phyloP scores from a whole-genome alignment of 331 rosid species.

The Quercus phellos region DNA sequence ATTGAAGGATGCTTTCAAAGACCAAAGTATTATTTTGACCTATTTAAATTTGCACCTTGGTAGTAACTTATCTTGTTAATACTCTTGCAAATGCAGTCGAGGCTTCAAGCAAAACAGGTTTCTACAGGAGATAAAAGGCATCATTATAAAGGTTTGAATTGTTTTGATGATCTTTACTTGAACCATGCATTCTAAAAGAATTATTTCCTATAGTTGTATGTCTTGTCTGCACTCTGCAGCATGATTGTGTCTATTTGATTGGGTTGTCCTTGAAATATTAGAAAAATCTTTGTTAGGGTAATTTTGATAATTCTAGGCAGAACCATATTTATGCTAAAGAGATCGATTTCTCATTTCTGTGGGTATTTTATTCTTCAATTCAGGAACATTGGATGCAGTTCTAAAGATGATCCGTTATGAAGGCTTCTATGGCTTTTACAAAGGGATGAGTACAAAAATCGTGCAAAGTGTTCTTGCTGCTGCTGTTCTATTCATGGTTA shows the following conservation, averaged over 20 bases:
- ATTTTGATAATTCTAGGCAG: neutral
- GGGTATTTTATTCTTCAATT: slow-evolving; percentile 17
- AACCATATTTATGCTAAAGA: neutral
- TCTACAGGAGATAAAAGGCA: slow-evolving; percentile 64
- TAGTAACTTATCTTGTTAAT: slow-evolving; percentile 19
- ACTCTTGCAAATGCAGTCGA: slow-evolving; percentile 37
- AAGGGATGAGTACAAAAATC: slow-evolving; percentile 90
- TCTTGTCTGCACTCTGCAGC: neutral
- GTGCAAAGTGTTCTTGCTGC: slow-evolving; percentile 93
- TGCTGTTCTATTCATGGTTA: slow-evolving; percentile 84
- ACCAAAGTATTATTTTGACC: neutral
- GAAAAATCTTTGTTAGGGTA: too few relatives aligned
- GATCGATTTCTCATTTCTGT: neutral
- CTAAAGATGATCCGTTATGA: slow-evolving; percentile 83
- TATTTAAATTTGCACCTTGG: neutral
- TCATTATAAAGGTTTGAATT: slow-evolving; percentile 65
- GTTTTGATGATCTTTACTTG: slow-evolving; percentile 5
- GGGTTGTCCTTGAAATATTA: neutral
- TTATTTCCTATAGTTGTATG: neutral
- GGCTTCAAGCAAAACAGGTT: slow-evolving; percentile 87
- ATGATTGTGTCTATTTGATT: neutral
- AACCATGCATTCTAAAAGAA: neutral
- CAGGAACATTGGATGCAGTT: slow-evolving; percentile 88
- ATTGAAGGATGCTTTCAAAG: neutral
- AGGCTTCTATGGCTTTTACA: slow-evolving; percentile 81